Percentiles rank a stretch among this genome's conserved stretches.
Conservation (phyloP, 345 rosid genomes). For the Brassica carinata region DNA sequence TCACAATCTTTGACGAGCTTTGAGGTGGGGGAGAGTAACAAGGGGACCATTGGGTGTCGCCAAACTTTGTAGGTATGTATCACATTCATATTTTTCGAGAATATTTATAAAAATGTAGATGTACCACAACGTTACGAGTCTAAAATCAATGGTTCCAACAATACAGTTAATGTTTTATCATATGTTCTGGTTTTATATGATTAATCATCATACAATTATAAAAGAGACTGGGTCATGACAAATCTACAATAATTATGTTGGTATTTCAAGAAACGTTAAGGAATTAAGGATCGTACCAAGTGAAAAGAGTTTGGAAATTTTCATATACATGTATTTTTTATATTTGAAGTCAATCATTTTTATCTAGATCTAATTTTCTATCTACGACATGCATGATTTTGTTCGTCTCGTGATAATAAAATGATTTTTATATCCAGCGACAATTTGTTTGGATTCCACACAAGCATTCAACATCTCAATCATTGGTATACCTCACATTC, state of each 20-base stretch:
- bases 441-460: background rate
- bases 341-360: background rate
- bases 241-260: no score
- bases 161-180: background rate
- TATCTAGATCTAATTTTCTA: background rate
- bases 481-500: background rate
- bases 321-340: background rate
- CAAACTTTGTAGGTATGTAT: constrained; percentile 34
- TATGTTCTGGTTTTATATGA: background rate
- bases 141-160: constrained; percentile 1
- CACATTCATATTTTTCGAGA: constrained; percentile 6
- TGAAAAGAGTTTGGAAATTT: background rate
- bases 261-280: no score
- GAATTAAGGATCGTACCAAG: no score
- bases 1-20: constrained; percentile 23
- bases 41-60: constrained; percentile 30
- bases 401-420: background rate
- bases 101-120: background rate
- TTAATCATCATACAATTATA: no score
- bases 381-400: background rate
- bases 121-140: background rate
- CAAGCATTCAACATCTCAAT: background rate
- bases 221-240: no score
- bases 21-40: constrained; percentile 26
- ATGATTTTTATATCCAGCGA: background rate